phyloP scores from a whole-genome alignment of 306 rosid genomes.

The Lathyrus oleraceus region DNA sequence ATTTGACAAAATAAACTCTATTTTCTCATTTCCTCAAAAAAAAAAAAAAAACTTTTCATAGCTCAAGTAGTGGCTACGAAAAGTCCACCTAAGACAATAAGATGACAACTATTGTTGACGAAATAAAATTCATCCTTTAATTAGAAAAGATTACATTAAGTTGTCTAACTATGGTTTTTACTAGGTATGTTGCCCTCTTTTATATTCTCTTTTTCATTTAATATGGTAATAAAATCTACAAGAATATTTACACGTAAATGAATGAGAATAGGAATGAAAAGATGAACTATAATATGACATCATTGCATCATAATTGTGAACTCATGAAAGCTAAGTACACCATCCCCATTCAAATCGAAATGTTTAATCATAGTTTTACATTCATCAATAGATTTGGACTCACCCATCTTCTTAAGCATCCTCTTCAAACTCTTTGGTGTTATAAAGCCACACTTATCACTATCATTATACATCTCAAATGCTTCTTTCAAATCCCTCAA shows the following conservation, averaged over 20 bases:
- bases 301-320: conserved; percentile 74
- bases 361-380: conserved; percentile 67
- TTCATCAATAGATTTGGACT: conserved; percentile 55
- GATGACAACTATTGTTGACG: too few relatives aligned
- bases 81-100: too few relatives aligned
- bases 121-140: too few relatives aligned
- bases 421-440: conserved; percentile 73
- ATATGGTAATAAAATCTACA: too few relatives aligned
- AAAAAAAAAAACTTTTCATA: too few relatives aligned
- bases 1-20: too few relatives aligned
- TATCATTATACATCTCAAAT: conserved; percentile 61
- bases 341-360: conserved; percentile 88
- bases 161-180: too few relatives aligned
- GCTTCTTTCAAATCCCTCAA: conserved; percentile 66
- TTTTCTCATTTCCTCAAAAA: too few relatives aligned
- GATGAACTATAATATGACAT: background rate
- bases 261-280: background rate
- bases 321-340: conserved; percentile 70
- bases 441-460: conserved; percentile 64
- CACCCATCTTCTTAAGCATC: conserved; percentile 72
- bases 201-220: too few relatives aligned
- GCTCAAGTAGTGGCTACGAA: too few relatives aligned
- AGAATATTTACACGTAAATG: background rate
- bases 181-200: too few relatives aligned
- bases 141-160: too few relatives aligned